phyloP scores from a whole-genome alignment of 2,329 filamentous ascomycete species.

The Exserohilum turcica region DNA sequence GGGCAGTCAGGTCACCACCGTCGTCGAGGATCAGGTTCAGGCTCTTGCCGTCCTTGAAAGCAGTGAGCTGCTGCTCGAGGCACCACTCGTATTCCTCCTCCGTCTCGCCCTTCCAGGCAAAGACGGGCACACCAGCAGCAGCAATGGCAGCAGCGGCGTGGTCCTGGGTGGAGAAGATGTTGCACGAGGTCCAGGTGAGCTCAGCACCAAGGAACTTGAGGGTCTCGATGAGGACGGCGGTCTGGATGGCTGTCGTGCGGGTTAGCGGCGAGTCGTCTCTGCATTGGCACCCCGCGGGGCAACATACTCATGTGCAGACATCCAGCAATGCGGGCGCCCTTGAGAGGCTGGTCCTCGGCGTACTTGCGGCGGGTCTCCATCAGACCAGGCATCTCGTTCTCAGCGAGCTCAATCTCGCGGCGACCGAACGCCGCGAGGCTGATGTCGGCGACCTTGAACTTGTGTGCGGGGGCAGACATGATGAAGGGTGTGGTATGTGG shows the following conservation, averaged over 20 bases:
- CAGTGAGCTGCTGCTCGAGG: conserved; percentile 93
- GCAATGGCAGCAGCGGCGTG: conserved; percentile 98
- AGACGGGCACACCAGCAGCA: conserved; percentile 87
- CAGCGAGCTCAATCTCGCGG: conserved; percentile 97
- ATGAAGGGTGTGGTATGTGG: conserved; percentile 42
- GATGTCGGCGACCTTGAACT: conserved; percentile 99
- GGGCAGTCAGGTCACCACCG: conserved; percentile 92
- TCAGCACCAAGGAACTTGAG: conserved; percentile 92
- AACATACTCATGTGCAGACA: conserved; percentile 93
- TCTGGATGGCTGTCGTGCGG: conserved; percentile 79
- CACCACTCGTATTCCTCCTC: conserved; percentile 99
- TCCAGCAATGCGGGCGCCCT: conserved; percentile 93
- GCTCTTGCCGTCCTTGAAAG: conserved; percentile 96
- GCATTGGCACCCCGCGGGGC: not conserved
- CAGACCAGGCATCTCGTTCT: conserved; percentile 91
- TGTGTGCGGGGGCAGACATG: conserved; percentile 80
- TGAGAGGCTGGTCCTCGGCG: conserved; percentile 87
- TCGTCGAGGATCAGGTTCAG: conserved; percentile 99
- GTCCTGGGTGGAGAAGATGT: conserved; percentile 99
- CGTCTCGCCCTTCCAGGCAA: conserved; percentile 87
- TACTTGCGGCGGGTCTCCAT: conserved; percentile 95
- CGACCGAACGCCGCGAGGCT: conserved; percentile 96
- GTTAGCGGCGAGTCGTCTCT: conserved; percentile 17
- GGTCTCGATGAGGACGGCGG: conserved; percentile 98
- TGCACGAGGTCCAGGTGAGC: conserved; percentile 98